Base-by-base conservation (phyloP, 148 eudicot species). In the Chenopodium formosanum region DNA sequence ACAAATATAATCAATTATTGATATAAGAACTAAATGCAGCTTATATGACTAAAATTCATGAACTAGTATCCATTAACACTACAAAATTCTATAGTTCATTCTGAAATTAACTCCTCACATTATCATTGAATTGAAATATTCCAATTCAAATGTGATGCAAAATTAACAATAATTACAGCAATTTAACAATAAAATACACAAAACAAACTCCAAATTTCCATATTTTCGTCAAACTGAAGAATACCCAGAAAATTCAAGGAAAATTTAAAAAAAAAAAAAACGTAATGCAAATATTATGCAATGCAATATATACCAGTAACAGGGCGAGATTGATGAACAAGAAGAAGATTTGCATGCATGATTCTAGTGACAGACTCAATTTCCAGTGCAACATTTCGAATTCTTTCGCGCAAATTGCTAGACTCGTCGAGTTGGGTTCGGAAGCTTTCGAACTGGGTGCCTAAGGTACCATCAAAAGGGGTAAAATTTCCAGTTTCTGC, bases 291-390 rank as follows among this genome's bases (percentile, higher is more conserved):
- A 27, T 27, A 27, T 27, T 27, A 27, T 27, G 29, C 23, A 71
- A 23, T 20, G 52, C 16, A 27, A 67, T 78, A 40, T 16, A 19
- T 86, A 96, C 98, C 99, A 46, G 90, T 60, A 29, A 92, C 29
- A 34, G 99, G 95, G 50, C 95, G 88, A 79, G 98, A 91, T 40
- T 94, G 99, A 78, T 96, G 99, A 84, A 92, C 92, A 14, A 91
- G 91, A 37, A 96, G 92, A 46, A 96, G 89, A 74, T 85, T 73
- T 29, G 97, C 89, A 66, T 96, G 95, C 89, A 96, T 94, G 75
- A 90, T 53, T 79, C 99, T 83, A 5, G 86, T 85, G 3, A 84
- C 85, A 19, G 94, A 91, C 65, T 96, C 99, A 32, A 96, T 91
- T 81, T 96, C 92, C 78, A 83, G 32, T 0, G 93, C 90, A 0